Conservation (phyloP, 1,284 basidiomycete genomes). For the Schizopora paradoxa region DNA sequence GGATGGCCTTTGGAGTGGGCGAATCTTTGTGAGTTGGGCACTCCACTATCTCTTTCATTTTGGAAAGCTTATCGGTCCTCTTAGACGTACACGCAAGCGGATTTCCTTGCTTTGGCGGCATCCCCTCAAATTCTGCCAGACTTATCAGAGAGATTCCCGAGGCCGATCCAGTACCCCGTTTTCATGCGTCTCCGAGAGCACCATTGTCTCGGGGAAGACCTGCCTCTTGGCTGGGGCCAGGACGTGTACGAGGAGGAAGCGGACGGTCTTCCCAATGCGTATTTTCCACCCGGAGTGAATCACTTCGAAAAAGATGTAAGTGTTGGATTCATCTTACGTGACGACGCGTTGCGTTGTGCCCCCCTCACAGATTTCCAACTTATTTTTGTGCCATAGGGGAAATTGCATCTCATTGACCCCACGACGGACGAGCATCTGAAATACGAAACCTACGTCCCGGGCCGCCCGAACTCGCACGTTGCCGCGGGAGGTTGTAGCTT, state of each 20-base stretch:
- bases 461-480: constrained; percentile 2
- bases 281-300: constrained; percentile 2
- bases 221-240: constrained; percentile 1
- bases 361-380: neutral
- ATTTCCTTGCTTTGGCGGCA: neutral
- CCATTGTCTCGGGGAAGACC: constrained; percentile 1
- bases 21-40: constrained; percentile 5
- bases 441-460: constrained; percentile 6
- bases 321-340: neutral
- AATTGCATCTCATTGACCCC: constrained; percentile 1
- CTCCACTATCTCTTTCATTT: neutral
- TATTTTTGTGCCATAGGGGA: neutral
- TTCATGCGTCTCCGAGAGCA: constrained; percentile 10
- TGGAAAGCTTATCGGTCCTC: neutral
- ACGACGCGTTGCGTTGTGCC: neutral
- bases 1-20: constrained; percentile 6
- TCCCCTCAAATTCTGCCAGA: neutral
- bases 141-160: neutral
- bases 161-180: neutral
- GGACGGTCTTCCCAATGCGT: constrained; percentile 3
- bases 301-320: constrained; percentile 1
- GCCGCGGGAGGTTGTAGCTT: constrained; percentile 1
- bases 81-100: neutral
- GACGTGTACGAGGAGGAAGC: neutral
- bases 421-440: neutral